Evolutionary conservation across 805 yeast species (phyloP).

Genomic region (Candida oleophila): DNA sequence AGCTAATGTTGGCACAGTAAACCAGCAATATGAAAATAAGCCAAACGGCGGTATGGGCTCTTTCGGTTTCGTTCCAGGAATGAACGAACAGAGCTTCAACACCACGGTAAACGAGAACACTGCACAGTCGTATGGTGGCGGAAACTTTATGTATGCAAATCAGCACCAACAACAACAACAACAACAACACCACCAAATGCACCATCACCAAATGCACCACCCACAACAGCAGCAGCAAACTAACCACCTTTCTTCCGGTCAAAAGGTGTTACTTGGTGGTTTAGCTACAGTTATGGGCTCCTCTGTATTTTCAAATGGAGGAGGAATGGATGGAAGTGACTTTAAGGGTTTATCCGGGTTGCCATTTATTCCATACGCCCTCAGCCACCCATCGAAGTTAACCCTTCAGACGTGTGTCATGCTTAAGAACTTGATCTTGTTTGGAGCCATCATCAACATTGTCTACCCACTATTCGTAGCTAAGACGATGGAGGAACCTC

Average conservation of each 20-base stretch:
- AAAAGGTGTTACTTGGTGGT: constrained; percentile 60
- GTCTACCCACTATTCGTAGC: constrained; percentile 7
- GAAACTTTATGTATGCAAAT: constrained; percentile 5
- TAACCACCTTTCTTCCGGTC: constrained; percentile 9
- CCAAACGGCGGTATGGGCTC: constrained; percentile 1
- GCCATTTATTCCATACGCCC: constrained; percentile 32
- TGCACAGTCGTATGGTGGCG: constrained; percentile 7
- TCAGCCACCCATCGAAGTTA: constrained; percentile 21
- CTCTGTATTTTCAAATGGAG: constrained; percentile 49
- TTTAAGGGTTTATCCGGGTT: constrained; percentile 48
- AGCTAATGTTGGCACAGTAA: constrained; percentile 29
- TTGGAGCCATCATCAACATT: constrained; percentile 16
- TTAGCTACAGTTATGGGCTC: constrained; percentile 65
- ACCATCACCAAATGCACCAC: constrained; percentile 14
- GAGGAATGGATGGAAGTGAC: constrained; percentile 27
- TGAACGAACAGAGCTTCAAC: constrained; percentile 13
- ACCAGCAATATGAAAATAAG: background rate
- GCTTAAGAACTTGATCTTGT: constrained; percentile 21
- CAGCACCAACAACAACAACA: constrained; percentile 1
- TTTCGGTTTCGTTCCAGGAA: constrained; percentile 15
- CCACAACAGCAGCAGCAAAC: constrained; percentile 4
- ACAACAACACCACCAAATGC: constrained; percentile 12
- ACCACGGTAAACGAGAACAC: constrained; percentile 14
- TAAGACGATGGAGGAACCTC: background rate
- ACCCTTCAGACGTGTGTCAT: constrained; percentile 21